phyloP scores from a whole-genome alignment of 2,329 filamentous ascomycete species.

The Colletotrichum phormii region DNA sequence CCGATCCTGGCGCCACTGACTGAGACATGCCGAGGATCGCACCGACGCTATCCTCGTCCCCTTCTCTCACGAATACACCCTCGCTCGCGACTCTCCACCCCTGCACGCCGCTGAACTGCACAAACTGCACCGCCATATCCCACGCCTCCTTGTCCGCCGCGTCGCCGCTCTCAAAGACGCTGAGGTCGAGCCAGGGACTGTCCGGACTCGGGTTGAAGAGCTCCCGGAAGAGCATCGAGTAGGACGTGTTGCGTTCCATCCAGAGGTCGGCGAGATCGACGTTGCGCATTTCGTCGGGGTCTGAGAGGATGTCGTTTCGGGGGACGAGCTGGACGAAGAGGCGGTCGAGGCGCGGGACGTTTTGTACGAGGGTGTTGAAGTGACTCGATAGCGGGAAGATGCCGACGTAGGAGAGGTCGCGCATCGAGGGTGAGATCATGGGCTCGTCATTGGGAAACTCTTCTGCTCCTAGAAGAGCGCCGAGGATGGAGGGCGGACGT shows the following conservation, averaged over 20 bases:
- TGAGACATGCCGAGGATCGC: conserved; percentile 32
- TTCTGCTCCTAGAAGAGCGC: conserved; percentile 58
- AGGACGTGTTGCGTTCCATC: conserved; percentile 65
- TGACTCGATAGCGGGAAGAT: conserved; percentile 76
- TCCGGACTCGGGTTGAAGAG: conserved; percentile 47
- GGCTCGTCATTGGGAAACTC: conserved; percentile 50
- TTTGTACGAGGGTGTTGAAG: conserved; percentile 60
- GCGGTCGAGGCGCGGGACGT: conserved; percentile 62
- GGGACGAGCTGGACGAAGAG: conserved; percentile 66
- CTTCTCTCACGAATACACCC: conserved; percentile 55
- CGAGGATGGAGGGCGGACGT: conserved; percentile 71
- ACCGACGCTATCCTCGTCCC: conserved; percentile 33
- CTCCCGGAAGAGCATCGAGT: conserved; percentile 57
- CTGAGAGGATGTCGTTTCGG: conserved; percentile 45
- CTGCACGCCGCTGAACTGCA: conserved; percentile 48
- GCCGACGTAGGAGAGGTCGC: conserved; percentile 69
- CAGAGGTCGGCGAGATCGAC: conserved; percentile 59
- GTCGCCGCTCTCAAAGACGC: conserved; percentile 63
- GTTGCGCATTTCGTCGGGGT: conserved; percentile 51
- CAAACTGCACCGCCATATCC: conserved; percentile 56
- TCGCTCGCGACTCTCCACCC: conserved; percentile 58
- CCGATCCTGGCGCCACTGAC: conserved; percentile 34
- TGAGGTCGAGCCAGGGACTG: conserved; percentile 53
- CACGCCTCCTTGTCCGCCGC: conserved; percentile 57
- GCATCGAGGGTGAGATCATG: conserved; percentile 55